Evolutionary conservation across 176 grass and related monocot genomes (phyloP), one percentile per base, ranked within the genome.

Genomic region (Eragrostis curvula): DNA sequence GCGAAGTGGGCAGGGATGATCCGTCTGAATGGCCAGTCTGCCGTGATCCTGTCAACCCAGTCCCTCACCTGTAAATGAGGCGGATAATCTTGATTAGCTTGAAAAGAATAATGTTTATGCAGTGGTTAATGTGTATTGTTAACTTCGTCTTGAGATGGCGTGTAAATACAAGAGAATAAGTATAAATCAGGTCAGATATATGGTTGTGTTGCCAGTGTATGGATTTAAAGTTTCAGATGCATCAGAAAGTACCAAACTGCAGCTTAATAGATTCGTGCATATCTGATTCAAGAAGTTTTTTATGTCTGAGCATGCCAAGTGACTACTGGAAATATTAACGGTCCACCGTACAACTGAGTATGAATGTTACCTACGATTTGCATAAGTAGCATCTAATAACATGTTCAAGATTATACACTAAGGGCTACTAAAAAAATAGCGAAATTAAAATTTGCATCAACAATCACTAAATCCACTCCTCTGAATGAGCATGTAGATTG

Each of bases 1-100:
- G 87, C 79, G 10, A 98, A 98, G 71, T 95, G 92, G 21, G 89
- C 87, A 8, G 93, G 88, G 45, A 93, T 90, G 58, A 98, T 93
- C 79, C 82, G 57, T 24, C 47, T 75, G 73, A 96, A 93, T 66
- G 44, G 79, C 96, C 90, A 92, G 65, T 93, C 92, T 16, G 79
- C 51, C 0, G 71, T 82, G 18, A 98, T 98, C 78, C 86, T 84
- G 79, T 95, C 93, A 16, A 86, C 78, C 93, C 93, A 98, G 81
- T 93, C 90, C 40, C 84, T 91, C 40, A 95, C 96, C 90, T 93
- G 78, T 78, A 76, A 30, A 55, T 67, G 18, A 73, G 27, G 16
- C 21, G 80, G 10, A 56, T 30, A 10, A 56, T 58, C 0, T 81
- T 71, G 18, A 24, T 43, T 51, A 71, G 11, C 1, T 67, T 56